A percentile compares a stretch with the other conserved stretches of the same genome.
Conservation (phyloP, 805 yeast species). For the Suhomyces vadensis region DNA sequence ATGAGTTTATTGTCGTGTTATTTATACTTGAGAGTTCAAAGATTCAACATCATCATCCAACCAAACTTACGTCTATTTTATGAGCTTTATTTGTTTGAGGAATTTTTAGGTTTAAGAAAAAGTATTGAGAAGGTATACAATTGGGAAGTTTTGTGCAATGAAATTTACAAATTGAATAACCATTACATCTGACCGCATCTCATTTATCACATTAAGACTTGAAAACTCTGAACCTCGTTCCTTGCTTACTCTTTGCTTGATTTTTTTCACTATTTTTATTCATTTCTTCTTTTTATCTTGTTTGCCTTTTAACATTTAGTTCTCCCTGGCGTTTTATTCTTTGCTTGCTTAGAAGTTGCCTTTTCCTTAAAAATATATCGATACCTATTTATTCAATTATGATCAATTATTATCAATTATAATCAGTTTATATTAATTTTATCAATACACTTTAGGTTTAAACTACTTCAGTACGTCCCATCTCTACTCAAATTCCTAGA, state of each 20-base stretch:
- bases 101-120: constrained; percentile 18
- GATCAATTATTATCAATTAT: no score
- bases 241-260: not conserved
- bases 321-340: not conserved
- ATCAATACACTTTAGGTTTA: no score
- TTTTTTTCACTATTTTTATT: no score
- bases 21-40: constrained; percentile 36
- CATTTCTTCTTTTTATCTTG: no score
- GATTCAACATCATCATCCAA: constrained; percentile 44
- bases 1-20: constrained; percentile 36
- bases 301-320: no score
- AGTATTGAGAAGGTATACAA: constrained; percentile 17
- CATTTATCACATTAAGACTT: no score
- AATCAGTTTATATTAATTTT: no score
- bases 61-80: constrained; percentile 42
- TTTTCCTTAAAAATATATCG: not conserved
- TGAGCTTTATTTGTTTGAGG: constrained; percentile 34
- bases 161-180: constrained; percentile 29
- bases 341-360: not conserved
- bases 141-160: constrained; percentile 33
- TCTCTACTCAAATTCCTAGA: no score
- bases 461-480: no score
- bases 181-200: constrained; percentile 27
- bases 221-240: not conserved
- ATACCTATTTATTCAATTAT: no score